phyloP scores from a whole-genome alignment of 495 filamentous ascomycete species.

The Tuber indicum region DNA sequence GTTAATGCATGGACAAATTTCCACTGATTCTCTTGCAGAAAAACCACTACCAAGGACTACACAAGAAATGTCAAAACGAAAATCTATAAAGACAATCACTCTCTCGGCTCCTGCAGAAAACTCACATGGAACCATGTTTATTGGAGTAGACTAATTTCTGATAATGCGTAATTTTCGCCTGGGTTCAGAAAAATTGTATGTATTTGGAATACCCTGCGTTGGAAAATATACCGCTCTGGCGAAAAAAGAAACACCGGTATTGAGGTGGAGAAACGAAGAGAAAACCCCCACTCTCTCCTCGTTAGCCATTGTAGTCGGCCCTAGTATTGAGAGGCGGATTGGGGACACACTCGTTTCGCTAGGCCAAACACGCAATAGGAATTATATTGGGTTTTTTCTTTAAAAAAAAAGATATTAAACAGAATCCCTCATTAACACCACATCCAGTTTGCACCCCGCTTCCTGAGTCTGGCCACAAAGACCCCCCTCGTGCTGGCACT shows the following conservation, averaged over 20 bases:
- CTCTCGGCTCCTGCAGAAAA: background rate
- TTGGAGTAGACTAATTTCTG: background rate
- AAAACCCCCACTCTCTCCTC: background rate
- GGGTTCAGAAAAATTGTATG: too few relatives aligned
- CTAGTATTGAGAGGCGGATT: background rate
- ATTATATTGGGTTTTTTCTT: background rate
- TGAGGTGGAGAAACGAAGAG: background rate
- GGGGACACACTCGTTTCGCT: background rate
- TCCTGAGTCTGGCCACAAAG: background rate
- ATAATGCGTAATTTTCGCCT: background rate
- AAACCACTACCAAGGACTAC: background rate
- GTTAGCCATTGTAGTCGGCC: background rate
- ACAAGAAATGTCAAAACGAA: background rate
- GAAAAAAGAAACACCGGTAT: background rate
- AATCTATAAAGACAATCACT: background rate
- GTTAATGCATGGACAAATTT: too few relatives aligned
- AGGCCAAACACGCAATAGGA: background rate
- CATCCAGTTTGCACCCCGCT: background rate
- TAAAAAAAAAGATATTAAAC: background rate
- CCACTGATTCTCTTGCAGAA: too few relatives aligned
- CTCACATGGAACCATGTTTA: background rate
- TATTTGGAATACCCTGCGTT: background rate
- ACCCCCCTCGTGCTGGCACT: background rate
- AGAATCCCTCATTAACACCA: background rate
- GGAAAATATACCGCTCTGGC: background rate